A percentile compares a stretch with the other conserved stretches of the same genome.
Conservation (phyloP, 2,329 filamentous ascomycete species). For the Microdochium nivale region DNA sequence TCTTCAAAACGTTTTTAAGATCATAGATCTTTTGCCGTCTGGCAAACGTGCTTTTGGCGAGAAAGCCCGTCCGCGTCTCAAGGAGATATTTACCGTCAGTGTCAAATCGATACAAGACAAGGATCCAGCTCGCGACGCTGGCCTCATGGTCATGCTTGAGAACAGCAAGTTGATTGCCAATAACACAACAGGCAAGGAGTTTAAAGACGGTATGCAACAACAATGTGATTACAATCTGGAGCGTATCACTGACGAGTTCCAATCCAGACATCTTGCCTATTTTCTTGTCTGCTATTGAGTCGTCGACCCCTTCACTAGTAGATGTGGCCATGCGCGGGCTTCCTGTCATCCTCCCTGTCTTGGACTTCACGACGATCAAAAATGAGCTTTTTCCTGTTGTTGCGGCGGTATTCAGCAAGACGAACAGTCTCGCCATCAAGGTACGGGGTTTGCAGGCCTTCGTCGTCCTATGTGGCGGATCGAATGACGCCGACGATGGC, state of each 20-base stretch:
- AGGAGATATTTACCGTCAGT: constrained; percentile 68
- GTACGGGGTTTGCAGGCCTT: constrained; percentile 87
- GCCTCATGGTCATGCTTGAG: constrained; percentile 84
- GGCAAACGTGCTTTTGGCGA: constrained; percentile 75
- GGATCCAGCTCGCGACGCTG: constrained; percentile 77
- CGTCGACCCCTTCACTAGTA: constrained; percentile 78
- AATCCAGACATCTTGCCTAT: constrained; percentile 76
- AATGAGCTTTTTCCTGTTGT: constrained; percentile 94
- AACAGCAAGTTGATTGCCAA: constrained; percentile 67
- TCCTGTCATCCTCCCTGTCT: constrained; percentile 70
- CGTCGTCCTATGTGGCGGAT: constrained; percentile 78
- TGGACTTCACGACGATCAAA: constrained; percentile 96
- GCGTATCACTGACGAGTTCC: constrained; percentile 5
- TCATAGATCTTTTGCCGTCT: constrained; percentile 69
- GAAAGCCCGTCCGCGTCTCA: constrained; percentile 74
- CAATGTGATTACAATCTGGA: background rate
- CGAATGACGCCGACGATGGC: constrained; percentile 56
- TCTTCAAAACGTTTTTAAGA: constrained; percentile 86
- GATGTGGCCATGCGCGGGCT: constrained; percentile 77
- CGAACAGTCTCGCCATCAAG: constrained; percentile 90
- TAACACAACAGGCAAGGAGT: constrained; percentile 84
- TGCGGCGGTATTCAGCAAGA: constrained; percentile 82
- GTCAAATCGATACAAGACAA: constrained; percentile 58
- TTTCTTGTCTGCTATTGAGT: constrained; percentile 75
- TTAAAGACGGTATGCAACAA: constrained; percentile 68